These are phyloP conservation scores for Hemileccinum impolitum DNA, from an alignment of 768 basidiomycete species.

Conservation along the genomic window DNA sequence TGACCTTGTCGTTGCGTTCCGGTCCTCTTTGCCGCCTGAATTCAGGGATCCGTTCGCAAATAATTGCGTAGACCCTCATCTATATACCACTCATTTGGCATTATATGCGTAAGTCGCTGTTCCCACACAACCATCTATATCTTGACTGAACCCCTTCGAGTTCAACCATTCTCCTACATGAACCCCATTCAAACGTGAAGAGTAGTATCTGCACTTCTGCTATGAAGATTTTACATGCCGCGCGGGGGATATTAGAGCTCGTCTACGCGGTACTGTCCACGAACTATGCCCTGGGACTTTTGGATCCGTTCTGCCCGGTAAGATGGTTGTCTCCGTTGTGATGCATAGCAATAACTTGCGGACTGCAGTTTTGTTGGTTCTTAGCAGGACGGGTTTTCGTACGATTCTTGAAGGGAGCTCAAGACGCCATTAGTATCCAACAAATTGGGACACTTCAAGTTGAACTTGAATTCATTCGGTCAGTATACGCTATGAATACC, in stretches of 20 bases:
- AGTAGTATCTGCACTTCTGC: conserved; percentile 63
- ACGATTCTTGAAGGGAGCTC: conserved; percentile 62
- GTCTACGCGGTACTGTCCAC: conserved; percentile 66
- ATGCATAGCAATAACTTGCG: not conserved
- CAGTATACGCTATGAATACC: conserved; percentile 18
- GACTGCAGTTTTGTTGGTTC: conserved; percentile 63
- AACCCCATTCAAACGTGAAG: conserved; percentile 66
- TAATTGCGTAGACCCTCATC: conserved; percentile 56
- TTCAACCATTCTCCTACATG: conserved; percentile 67
- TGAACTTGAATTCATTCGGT: conserved; percentile 72
- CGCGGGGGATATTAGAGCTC: conserved; percentile 63
- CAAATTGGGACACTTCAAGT: conserved; percentile 56
- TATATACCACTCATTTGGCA: conserved; percentile 40
- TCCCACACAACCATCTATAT: conserved; percentile 34
- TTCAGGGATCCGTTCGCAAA: conserved; percentile 50
- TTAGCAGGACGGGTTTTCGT: conserved; percentile 62
- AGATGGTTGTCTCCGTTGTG: conserved; percentile 17
- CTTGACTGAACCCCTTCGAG: conserved; percentile 35
- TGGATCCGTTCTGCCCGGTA: conserved; percentile 71
- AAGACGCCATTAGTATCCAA: conserved; percentile 52
- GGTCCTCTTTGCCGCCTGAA: conserved; percentile 54
- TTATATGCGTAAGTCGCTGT: conserved; percentile 30
- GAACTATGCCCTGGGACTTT: conserved; percentile 65
- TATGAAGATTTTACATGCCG: conserved; percentile 62
- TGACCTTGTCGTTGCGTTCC: conserved; percentile 52